Evolutionary conservation across 1,139 yeast species (phyloP), one percentile per base, ranked within the genome.

Genomic region (Scheffersomyces segobiensis): DNA sequence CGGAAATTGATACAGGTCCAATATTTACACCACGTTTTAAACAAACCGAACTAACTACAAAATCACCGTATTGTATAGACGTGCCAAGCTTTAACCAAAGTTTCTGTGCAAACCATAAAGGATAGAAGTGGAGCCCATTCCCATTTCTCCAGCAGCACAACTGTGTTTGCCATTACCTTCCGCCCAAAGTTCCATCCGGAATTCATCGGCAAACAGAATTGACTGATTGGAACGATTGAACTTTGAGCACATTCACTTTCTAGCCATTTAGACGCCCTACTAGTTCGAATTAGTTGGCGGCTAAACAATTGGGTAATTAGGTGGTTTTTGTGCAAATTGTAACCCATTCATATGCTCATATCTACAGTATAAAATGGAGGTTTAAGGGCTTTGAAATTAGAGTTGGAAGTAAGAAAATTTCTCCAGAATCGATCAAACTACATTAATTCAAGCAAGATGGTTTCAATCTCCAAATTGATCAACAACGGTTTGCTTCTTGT

Each of bases 401-500:
- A 32, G 42, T 4, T 32, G 42, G 17, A 32, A 32, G 42, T 12
- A 32, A 32, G 42, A 32, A 7, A 24, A 32, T 32, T 10, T 32
- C 17, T 32, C 42, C 42, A 32, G 12, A 32, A 12, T 32, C 42
- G 12, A 32, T 12, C 2, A 32, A 32, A 32, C 17, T 14, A 32
- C 3, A 32, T 4, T 32, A 2, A 10, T 10, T 48, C 14, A 21
- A 21, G 18, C 22, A 52, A 19, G 14, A 75, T 75, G 79, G 79
- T 75, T 58, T 68, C 76, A 1, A 57, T 74, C 46, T 71, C 77
- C n/a, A 73, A 69, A 54, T 62, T 73, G 46, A 55, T 74, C 55
- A 67, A 69, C 57, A 66, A 68, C 59, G 77, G 77, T 3, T 66
- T 75, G 52, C 65, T 71, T 52, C 67, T 75, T 53, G 72, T 69